Conservation (phyloP, 225 moss, liverwort and hornwort genomes). For the Marchantia polymorpha region DNA sequence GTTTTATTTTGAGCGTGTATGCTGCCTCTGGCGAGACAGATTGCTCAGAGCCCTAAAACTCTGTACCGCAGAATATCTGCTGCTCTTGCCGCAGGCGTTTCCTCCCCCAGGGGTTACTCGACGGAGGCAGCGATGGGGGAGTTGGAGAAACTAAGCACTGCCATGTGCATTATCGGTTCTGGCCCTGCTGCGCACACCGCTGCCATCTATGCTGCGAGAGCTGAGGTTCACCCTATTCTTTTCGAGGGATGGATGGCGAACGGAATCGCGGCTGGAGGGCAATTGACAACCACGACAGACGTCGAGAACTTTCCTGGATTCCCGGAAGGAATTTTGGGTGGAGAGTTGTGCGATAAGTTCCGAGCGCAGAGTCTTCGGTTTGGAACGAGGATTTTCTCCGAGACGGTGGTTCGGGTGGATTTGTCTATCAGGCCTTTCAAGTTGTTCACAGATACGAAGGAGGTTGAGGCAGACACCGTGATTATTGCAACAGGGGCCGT, state of each 20-base stretch:
- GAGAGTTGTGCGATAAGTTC: constrained; percentile 67
- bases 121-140: constrained; percentile 38
- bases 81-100: neutral
- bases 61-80: constrained; percentile 27
- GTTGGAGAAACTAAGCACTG: constrained; percentile 57
- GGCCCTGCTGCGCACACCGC: constrained; percentile 99
- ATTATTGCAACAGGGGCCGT: constrained; percentile 90
- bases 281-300: constrained; percentile 90
- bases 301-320: constrained; percentile 99
- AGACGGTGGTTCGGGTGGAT: constrained; percentile 79
- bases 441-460: constrained; percentile 62
- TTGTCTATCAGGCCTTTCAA: constrained; percentile 64
- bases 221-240: constrained; percentile 77
- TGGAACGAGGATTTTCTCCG: constrained; percentile 71
- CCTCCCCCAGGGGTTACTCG: constrained; percentile 1
- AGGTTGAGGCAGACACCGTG: constrained; percentile 77
- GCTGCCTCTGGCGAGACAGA: constrained; percentile 21
- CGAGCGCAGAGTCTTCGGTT: constrained; percentile 75
- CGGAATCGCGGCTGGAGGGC: constrained; percentile 89
- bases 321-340: constrained; percentile 74
- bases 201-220: constrained; percentile 77
- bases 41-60: constrained; percentile 7
- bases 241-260: constrained; percentile 95
- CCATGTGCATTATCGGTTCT: constrained; percentile 79
- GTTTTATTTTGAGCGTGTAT: constrained; percentile 3